Conservation (phyloP, 805 yeast species). For the Saturnispora silvae region DNA sequence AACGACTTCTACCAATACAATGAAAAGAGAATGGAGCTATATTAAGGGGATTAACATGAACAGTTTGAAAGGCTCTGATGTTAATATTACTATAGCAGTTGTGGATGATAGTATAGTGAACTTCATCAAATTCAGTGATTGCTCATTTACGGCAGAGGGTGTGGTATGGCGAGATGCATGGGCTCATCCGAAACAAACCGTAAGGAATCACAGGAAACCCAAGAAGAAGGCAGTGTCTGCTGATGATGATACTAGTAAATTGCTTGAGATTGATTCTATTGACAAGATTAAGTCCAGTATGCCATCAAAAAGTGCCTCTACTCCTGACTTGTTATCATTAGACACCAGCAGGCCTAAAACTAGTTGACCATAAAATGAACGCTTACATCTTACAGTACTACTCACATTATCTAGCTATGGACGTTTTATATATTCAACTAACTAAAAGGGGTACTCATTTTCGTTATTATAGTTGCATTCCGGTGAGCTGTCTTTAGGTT, state of each 20-base stretch:
- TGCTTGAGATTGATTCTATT: conserved; percentile 5
- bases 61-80: conserved; percentile 9
- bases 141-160: conserved; percentile 32
- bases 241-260: conserved; percentile 5
- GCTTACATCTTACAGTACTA: background rate
- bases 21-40: conserved; percentile 10
- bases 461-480: too few relatives aligned
- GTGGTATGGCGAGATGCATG: conserved; percentile 23
- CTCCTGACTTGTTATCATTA: conserved; percentile 5
- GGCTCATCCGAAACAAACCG: conserved; percentile 7
- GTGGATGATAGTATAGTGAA: conserved; percentile 69
- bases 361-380: background rate
- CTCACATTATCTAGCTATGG: too few relatives aligned
- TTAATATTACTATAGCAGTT: conserved; percentile 46
- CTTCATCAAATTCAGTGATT: conserved; percentile 43
- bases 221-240: background rate
- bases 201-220: background rate
- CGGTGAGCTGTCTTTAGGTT: too few relatives aligned
- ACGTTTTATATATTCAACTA: too few relatives aligned
- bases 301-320: conserved; percentile 5
- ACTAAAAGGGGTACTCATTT: too few relatives aligned
- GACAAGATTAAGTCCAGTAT: conserved; percentile 4
- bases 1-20: background rate
- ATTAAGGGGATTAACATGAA: conserved; percentile 10
- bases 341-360: background rate